Evolutionary conservation across 352 stramenopile genomes (phyloP).

Genomic region (Blastocystis sp.): DNA sequence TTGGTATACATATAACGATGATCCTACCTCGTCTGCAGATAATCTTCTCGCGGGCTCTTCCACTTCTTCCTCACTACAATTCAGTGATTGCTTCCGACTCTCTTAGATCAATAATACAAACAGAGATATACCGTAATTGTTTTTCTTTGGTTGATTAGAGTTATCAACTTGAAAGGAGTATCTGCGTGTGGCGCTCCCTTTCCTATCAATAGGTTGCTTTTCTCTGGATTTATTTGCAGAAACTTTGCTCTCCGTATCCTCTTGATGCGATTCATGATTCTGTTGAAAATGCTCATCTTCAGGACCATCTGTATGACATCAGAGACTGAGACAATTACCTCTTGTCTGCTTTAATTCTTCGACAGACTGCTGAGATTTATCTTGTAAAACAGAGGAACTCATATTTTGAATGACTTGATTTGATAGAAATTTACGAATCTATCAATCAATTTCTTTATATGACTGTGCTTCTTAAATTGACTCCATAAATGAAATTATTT

Average conservation of each 20-base stretch:
- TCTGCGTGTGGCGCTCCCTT: not conserved
- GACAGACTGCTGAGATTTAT: not conserved
- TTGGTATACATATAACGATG: not conserved
- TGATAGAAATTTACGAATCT: not conserved
- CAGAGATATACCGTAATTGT: not conserved
- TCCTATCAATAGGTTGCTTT: not conserved
- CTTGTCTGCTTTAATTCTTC: too few species aligned
- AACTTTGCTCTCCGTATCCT: not conserved
- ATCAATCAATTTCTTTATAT: not conserved
- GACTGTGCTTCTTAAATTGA: not conserved
- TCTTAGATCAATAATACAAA: not conserved
- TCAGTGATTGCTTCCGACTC: conserved; percentile 38
- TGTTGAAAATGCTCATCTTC: not conserved
- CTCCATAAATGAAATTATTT: too few species aligned
- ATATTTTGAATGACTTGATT: not conserved
- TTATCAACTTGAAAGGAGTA: not conserved
- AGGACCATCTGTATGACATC: too few species aligned
- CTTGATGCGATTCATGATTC: not conserved
- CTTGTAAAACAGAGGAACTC: not conserved
- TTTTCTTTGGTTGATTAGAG: not conserved
- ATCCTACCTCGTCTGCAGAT: not conserved
- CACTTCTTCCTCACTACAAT: not conserved
- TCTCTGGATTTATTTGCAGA: not conserved
- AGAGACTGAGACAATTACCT: too few species aligned
- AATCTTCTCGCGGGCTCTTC: not conserved